Evolutionary conservation across 768 basidiomycete species (phyloP), one percentile per base, ranked within the genome.

Genomic region (Coprinopsis strossmayeri): DNA sequence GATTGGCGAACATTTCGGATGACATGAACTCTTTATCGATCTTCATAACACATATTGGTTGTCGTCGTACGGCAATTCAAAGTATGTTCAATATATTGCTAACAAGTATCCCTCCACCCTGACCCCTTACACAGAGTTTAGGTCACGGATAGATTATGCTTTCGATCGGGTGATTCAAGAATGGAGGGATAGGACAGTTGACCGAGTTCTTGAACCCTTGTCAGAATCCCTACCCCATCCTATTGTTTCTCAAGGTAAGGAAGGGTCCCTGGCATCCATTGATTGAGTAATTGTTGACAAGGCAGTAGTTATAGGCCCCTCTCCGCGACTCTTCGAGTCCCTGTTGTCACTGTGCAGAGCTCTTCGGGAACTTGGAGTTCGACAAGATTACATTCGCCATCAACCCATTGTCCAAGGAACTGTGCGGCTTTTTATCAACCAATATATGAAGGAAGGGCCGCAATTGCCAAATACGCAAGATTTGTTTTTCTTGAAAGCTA

Each of bases 351-450:
- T 90, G 15, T 77, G 77, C 26, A 68, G 70, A 12, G 71, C 73
- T 2, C 63, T 83, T 44, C 77, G 79, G 55, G 69, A 74, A n/a
- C 62, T 88, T 11, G 81, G 80, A 1, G 61, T 77, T 42, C 65
- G 70, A 35, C 64, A 68, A 45, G 63, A 71, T 37, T 61, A 61
- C 35, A 34, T 58, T 45, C 65, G 62, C 54, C 67, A 69, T 53
- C 53, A 60, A 48, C 37, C 54, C n/a, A 58, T 72, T 28, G 61
- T 70, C 25, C 63, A 69, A 56, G 61, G 67, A 51, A 64, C 73
- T 32, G 54, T 78, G 20, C 60, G 57, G 52, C 64, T 60, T 55
- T 73, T 72, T 62, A 59, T 76, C 12, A 55, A 56, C 2, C 57
- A 60, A 45, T 67, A 67, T 53, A 40, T 69, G 13, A 9, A 41